phyloP scores from a whole-genome alignment of 306 rosid species.

The Neltuma alba region DNA sequence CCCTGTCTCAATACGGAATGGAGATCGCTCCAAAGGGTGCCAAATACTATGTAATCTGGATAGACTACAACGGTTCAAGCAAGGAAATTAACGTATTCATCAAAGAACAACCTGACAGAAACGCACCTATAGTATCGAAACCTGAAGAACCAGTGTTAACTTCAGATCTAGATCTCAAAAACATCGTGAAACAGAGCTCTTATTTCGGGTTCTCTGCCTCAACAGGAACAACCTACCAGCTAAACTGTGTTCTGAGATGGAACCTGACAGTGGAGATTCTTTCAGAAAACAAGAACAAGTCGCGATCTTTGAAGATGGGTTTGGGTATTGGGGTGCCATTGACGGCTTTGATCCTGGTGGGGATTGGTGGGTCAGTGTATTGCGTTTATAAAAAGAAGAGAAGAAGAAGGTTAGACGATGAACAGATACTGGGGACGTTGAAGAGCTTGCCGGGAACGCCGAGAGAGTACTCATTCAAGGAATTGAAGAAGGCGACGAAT shows the following conservation, averaged over 20 bases:
- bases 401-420: slow-evolving; percentile 10
- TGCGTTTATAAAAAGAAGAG: slow-evolving; percentile 30
- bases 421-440: slow-evolving; percentile 59
- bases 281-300: background rate
- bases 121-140: slow-evolving; percentile 32
- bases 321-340: slow-evolving; percentile 53
- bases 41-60: slow-evolving; percentile 51
- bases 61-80: slow-evolving; percentile 55
- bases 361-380: slow-evolving; percentile 28
- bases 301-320: slow-evolving; percentile 34
- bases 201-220: slow-evolving; percentile 79
- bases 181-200: slow-evolving; percentile 38
- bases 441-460: slow-evolving; percentile 79
- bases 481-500: slow-evolving; percentile 72
- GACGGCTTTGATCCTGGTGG: slow-evolving; percentile 11
- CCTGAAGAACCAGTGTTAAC: slow-evolving; percentile 51
- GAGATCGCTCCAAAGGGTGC: slow-evolving; percentile 51
- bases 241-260: slow-evolving; percentile 72
- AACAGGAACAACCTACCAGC: slow-evolving; percentile 49
- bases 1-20: slow-evolving; percentile 38
- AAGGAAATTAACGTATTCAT: slow-evolving; percentile 45
- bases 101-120: slow-evolving; percentile 28
- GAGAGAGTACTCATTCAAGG: slow-evolving; percentile 56
- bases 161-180: slow-evolving; percentile 39
- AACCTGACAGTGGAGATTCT: slow-evolving; percentile 59